A percentile compares a stretch with the other conserved stretches of the same genome.
Evolutionary conservation across 2,329 filamentous ascomycete species (phyloP).

Genomic region (Phialophora expanda): DNA sequence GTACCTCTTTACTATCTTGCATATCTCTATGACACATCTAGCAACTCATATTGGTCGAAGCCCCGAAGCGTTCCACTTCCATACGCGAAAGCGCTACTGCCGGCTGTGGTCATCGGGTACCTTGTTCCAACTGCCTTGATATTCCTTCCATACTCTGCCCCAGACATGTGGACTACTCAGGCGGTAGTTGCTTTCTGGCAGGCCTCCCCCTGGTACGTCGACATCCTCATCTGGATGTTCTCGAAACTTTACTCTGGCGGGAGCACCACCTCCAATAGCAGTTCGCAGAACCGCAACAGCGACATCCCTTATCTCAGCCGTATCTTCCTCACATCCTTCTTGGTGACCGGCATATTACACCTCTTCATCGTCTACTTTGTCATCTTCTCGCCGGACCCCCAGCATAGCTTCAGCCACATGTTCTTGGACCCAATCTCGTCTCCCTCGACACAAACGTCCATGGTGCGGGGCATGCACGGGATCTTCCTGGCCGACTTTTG

Average conservation of each 20-base stretch:
- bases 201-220: conserved; percentile 38
- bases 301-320: conserved; percentile 25
- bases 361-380: conserved; percentile 15
- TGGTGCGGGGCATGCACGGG: conserved; percentile 37
- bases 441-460: conserved; percentile 13
- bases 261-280: not conserved
- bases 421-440: conserved; percentile 31
- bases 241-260: conserved; percentile 15
- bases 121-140: conserved; percentile 40
- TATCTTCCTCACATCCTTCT: conserved; percentile 23
- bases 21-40: conserved; percentile 34
- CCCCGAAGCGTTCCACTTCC: conserved; percentile 29
- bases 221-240: conserved; percentile 32
- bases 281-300: conserved; percentile 5
- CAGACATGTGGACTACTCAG: conserved; percentile 31
- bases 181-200: conserved; percentile 40
- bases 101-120: conserved; percentile 40
- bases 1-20: conserved; percentile 40
- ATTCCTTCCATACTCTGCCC: conserved; percentile 37
- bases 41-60: conserved; percentile 29
- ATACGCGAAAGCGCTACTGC: conserved; percentile 38
- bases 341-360: conserved; percentile 24
- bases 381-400: conserved; percentile 19
- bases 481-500: conserved; percentile 42
- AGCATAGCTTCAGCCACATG: conserved; percentile 31